Percentiles rank a stretch among this genome's conserved stretches.
Conservation (phyloP, 2,329 filamentous ascomycete species). For the Calonectria fujianensis region DNA sequence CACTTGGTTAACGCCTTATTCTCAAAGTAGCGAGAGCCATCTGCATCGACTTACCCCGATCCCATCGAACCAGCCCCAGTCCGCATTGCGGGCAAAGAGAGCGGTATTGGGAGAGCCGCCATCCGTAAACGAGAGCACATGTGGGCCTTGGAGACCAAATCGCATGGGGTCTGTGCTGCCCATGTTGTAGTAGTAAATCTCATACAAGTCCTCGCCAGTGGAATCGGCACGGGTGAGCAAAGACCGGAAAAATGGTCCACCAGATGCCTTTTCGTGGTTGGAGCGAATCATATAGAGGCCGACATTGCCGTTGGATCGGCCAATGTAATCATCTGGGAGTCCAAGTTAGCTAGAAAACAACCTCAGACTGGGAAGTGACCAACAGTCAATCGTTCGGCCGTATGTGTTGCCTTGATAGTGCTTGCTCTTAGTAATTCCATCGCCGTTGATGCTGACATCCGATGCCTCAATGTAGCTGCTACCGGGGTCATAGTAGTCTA, state of each 20-base stretch:
- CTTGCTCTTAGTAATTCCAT: conserved; percentile 62
- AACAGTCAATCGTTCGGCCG: conserved; percentile 60
- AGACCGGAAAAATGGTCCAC: conserved; percentile 63
- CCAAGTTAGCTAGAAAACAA: neutral
- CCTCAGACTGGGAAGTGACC: neutral
- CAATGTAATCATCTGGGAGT: conserved; percentile 61
- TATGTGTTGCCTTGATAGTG: conserved; percentile 63
- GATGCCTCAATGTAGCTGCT: conserved; percentile 59
- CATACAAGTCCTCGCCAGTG: conserved; percentile 63
- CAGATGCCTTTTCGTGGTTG: conserved; percentile 64
- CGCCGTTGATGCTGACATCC: conserved; percentile 55
- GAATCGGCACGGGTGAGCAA: conserved; percentile 61
- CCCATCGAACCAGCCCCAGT: conserved; percentile 59
- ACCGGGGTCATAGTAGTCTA: conserved; percentile 58
- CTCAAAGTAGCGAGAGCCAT: accelerated
- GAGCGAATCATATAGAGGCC: conserved; percentile 62
- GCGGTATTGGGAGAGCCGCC: conserved; percentile 60
- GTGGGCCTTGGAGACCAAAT: conserved; percentile 64
- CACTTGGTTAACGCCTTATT: neutral
- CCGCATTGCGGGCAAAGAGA: conserved; percentile 60
- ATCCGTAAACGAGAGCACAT: conserved; percentile 62
- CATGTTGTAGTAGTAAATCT: conserved; percentile 67
- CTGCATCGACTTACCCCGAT: conserved; percentile 50
- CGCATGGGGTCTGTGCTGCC: conserved; percentile 64
- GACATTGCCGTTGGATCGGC: conserved; percentile 59